Base-by-base conservation (phyloP, 1,284 basidiomycete species). In the Kalmanozyma brasiliensis region DNA sequence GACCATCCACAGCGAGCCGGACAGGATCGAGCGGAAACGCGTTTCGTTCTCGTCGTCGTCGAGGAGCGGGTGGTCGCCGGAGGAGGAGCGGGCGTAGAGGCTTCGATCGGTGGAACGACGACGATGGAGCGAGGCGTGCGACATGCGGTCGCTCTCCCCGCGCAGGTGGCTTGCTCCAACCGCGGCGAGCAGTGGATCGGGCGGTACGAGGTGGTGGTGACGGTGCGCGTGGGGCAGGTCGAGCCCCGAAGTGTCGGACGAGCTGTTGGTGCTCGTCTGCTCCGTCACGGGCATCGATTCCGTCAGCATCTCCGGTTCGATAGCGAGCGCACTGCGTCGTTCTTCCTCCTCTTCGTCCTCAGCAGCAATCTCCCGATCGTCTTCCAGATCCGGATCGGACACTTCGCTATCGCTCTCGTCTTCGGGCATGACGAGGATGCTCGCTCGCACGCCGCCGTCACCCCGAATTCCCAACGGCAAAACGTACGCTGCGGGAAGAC, bases 371-470 rank as follows among this genome's bases (percentile, higher is more conserved):
- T 68, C 65, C n/a, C 49, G 57, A 20, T 61, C 58, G 30, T 71
- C 67, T 29, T 56, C 49, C 8, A 41, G 42, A 14, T 61, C 65
- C 16, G 47, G 4, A 19, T 63, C 58, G 11, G 66, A 63, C 4
- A 43, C 62, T 5, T 67, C 61, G 6, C 61, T 62, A 11, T 75
- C 75, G 32, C 55, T 62, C 42, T 77, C 70, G 16, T 62, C 62
- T 22, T 71, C 70, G 2, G 71, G 67, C 47, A 71, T 49, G 17
- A 77, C 46, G 16, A 77, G 51, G 36, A 77, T 66, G 20, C 74
- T 74, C 19, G 76, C 67, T 11, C 72, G 52, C 26, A 78, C 71
- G 11, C 76, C 72, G 22, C 74, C 76, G 44, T 78, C 74, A 7
- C 63, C 66, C 4, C 74, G 37, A 23, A 78, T 76, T 5, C 76